A percentile compares a stretch with the other conserved stretches of the same genome.
Conservation (phyloP, 192 early-diverging fungal species). For the Kickxella alabastrina region DNA sequence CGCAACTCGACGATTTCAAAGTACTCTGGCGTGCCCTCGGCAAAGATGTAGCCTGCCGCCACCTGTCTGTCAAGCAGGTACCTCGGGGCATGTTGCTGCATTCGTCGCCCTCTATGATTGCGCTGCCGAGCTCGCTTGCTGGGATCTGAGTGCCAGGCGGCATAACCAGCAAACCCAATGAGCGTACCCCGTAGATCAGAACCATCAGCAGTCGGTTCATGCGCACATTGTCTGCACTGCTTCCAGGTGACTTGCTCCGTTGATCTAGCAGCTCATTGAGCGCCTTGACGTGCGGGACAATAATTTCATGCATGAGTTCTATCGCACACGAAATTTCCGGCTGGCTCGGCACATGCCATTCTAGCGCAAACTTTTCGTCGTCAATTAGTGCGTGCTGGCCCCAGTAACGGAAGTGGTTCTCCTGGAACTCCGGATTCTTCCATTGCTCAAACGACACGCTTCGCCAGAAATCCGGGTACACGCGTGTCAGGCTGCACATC, state of each 20-base stretch:
- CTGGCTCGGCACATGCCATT: slow-evolving; percentile 76
- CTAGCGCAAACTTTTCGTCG: slow-evolving; percentile 45
- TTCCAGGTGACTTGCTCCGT: neutral
- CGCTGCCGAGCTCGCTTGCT: slow-evolving; percentile 9
- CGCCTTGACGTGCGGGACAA: slow-evolving; percentile 36
- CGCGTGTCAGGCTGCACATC: slow-evolving; percentile 10
- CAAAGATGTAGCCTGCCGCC: slow-evolving; percentile 66
- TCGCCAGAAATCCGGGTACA: slow-evolving; percentile 16
- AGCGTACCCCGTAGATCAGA: slow-evolving; percentile 22
- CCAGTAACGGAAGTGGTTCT: slow-evolving; percentile 73
- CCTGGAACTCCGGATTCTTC: slow-evolving; percentile 54
- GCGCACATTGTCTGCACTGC: slow-evolving; percentile 27
- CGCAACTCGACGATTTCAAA: slow-evolving; percentile 53
- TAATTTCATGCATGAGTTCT: slow-evolving; percentile 57
- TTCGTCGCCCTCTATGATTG: slow-evolving; percentile 18
- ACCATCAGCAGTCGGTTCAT: slow-evolving; percentile 24
- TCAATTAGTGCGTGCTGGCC: slow-evolving; percentile 57
- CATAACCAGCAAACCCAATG: slow-evolving; percentile 25
- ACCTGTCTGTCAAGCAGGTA: slow-evolving; percentile 41
- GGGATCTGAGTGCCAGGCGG: slow-evolving; percentile 16
- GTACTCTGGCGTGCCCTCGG: slow-evolving; percentile 54
- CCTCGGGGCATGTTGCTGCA: slow-evolving; percentile 29
- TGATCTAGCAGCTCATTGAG: slow-evolving; percentile 22
- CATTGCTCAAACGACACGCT: slow-evolving; percentile 33
- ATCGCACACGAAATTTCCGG: slow-evolving; percentile 67